phyloP scores from a whole-genome alignment of 177 flowering plant species.

The Vitis hybrid region DNA sequence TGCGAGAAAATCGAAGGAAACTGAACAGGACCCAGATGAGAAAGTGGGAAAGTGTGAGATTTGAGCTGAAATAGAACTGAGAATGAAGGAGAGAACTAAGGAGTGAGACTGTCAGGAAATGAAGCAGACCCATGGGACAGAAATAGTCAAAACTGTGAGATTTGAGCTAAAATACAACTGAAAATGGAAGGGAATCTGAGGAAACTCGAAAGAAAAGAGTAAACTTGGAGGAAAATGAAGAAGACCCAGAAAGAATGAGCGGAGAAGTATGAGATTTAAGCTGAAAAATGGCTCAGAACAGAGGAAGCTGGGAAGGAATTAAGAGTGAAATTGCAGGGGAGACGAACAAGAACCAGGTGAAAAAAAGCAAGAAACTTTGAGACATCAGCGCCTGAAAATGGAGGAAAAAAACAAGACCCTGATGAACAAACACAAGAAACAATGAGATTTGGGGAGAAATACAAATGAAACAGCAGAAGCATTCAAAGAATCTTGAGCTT shows the following conservation, averaged over 20 bases:
- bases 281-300: not conserved
- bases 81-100: not conserved
- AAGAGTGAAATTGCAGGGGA: not conserved
- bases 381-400: slow-evolving; percentile 2
- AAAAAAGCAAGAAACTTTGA: not conserved
- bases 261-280: not conserved
- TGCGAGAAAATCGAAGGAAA: not conserved
- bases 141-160: not conserved
- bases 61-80: not conserved
- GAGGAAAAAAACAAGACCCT: slow-evolving; percentile 1
- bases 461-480: not conserved
- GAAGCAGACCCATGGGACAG: not conserved
- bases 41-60: not conserved
- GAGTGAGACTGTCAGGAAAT: not conserved
- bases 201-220: not conserved
- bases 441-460: not conserved
- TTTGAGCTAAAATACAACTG: slow-evolving; percentile 1
- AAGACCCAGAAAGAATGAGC: not conserved
- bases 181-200: not conserved
- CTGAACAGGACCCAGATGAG: not conserved
- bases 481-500: not conserved
- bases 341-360: not conserved
- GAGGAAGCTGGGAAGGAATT: not conserved
- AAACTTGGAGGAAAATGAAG: not conserved
- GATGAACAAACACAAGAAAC: not conserved